These are phyloP conservation scores for Sextonia rubra DNA, from an alignment of 164 flowering plant species.

Conservation along the genomic window DNA sequence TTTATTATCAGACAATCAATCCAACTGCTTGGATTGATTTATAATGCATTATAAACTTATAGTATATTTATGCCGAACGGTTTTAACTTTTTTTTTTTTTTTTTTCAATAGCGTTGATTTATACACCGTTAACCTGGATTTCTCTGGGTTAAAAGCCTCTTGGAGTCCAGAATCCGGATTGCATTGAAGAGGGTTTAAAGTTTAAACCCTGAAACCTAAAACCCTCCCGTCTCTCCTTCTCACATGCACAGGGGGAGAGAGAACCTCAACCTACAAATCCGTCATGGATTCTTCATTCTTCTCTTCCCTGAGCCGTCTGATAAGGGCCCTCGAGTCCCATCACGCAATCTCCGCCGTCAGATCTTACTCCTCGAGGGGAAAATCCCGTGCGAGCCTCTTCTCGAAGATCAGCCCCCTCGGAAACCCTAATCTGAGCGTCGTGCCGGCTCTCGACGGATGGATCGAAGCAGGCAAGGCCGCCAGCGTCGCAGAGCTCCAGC, in stretches of 20 bases:
- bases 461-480: conserved; percentile 37
- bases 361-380: conserved; percentile 20
- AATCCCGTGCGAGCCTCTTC: conserved; percentile 32
- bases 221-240: not conserved
- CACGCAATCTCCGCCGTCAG: conserved; percentile 1
- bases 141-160: too few relatives aligned
- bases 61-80: too few relatives aligned
- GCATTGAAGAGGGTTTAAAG: too few relatives aligned
- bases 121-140: too few relatives aligned
- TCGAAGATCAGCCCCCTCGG: conserved; percentile 60
- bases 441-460: conserved; percentile 69
- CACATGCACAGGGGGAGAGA: not conserved
- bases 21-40: too few relatives aligned
- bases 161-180: too few relatives aligned
- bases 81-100: too few relatives aligned
- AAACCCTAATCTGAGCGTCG: conserved; percentile 34
- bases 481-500: conserved; percentile 46
- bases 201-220: not conserved
- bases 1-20: too few relatives aligned
- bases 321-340: not conserved
- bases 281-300: not conserved
- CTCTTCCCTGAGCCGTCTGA: conserved; percentile 9
- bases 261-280: too few relatives aligned
- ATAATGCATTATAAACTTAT: too few relatives aligned
- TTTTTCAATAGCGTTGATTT: too few relatives aligned